Conservation (phyloP, 352 stramenopile species). For the Globisporangium irregulare region DNA sequence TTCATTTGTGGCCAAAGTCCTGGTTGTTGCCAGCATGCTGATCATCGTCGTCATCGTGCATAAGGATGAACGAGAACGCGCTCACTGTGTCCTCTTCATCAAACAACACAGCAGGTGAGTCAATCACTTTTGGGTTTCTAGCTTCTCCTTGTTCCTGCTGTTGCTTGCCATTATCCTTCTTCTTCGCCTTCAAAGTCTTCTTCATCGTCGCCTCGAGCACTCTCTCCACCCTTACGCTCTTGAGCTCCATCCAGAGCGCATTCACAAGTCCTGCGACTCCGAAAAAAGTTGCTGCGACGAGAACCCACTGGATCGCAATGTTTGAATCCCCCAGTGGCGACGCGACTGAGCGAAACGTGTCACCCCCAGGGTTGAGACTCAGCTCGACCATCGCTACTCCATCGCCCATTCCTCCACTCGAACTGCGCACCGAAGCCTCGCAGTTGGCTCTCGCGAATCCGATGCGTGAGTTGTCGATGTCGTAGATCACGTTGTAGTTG, state of each 20-base stretch:
- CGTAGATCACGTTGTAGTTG: conserved; percentile 79
- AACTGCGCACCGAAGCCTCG: conserved; percentile 18
- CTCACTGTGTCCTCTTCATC: conserved; percentile 6
- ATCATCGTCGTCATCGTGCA: conserved; percentile 33
- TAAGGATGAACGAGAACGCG: conserved; percentile 53
- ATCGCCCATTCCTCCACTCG: background rate
- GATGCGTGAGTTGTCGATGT: conserved; percentile 67
- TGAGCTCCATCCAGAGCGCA: conserved; percentile 42
- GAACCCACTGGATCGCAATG: conserved; percentile 39
- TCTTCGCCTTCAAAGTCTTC: background rate
- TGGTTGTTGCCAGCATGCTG: background rate
- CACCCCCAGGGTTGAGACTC: conserved; percentile 52
- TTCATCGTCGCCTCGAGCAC: background rate
- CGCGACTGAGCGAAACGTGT: conserved; percentile 38
- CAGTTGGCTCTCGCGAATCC: conserved; percentile 61
- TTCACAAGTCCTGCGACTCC: conserved; percentile 49
- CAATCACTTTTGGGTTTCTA: background rate
- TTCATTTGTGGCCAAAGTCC: background rate
- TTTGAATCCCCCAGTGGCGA: conserved; percentile 28
- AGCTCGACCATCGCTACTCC: conserved; percentile 35
- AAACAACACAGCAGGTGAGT: background rate
- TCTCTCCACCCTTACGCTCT: background rate
- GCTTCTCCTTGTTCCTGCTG: background rate
- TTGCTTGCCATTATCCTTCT: background rate
- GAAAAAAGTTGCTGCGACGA: conserved; percentile 37